Percentiles rank a stretch among this genome's conserved stretches.
Conservation (phyloP, 345 rosid species). For the Acer yangbiense region DNA sequence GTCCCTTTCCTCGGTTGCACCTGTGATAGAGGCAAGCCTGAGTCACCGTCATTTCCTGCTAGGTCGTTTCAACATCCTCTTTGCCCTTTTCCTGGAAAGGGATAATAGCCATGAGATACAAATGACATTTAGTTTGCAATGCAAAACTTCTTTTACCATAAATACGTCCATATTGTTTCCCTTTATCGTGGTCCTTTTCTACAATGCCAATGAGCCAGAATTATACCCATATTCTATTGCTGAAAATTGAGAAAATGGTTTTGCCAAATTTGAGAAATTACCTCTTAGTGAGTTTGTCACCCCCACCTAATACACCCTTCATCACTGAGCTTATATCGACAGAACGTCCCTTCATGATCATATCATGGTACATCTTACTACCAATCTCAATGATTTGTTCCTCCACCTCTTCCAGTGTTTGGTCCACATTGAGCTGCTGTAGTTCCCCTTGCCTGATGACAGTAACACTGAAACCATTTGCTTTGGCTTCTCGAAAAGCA, state of each 20-base stretch:
- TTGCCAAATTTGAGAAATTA: constrained; percentile 21
- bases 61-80: constrained; percentile 36
- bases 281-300: constrained; percentile 40
- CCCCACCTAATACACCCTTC: constrained; percentile 67
- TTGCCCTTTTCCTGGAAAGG: constrained; percentile 36
- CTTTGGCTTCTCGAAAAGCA: constrained; percentile 85
- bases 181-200: not conserved
- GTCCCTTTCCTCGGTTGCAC: not conserved
- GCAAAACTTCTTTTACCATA: not conserved
- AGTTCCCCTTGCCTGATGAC: constrained; percentile 77
- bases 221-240: not conserved
- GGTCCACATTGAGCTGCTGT: constrained; percentile 73
- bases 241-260: not conserved
- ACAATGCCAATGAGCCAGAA: not conserved
- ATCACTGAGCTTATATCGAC: constrained; percentile 76
- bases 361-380: constrained; percentile 83
- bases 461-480: constrained; percentile 78
- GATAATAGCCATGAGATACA: not conserved
- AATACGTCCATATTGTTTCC: not conserved
- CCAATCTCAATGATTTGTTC: constrained; percentile 78
- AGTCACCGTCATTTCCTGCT: constrained; percentile 25
- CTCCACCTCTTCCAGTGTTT: constrained; percentile 79
- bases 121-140: not conserved
- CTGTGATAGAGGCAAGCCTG: not conserved
- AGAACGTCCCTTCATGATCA: constrained; percentile 72